phyloP scores from a whole-genome alignment of 1,284 basidiomycete species.

The Xanthoconium separans region DNA sequence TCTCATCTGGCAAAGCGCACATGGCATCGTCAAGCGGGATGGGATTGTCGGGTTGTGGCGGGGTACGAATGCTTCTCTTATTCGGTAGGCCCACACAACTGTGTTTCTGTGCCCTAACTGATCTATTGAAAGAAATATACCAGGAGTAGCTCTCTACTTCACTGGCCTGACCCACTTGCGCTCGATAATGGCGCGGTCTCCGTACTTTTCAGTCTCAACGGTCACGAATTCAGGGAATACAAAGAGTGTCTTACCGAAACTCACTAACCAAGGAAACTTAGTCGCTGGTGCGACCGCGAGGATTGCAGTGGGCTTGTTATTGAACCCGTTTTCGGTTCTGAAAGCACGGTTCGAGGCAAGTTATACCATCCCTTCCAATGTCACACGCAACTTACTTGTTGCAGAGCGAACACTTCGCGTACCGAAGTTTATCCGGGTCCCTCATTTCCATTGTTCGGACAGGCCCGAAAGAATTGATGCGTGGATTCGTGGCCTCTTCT shows the following conservation, averaged over 20 bases:
- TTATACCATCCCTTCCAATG: slow-evolving; percentile 5
- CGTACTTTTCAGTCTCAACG: slow-evolving; percentile 53
- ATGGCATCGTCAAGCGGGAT: slow-evolving; percentile 57
- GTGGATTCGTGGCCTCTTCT: slow-evolving; percentile 89
- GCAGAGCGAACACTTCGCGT: slow-evolving; percentile 80
- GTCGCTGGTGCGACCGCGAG: slow-evolving; percentile 87
- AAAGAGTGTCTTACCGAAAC: slow-evolving; percentile 70
- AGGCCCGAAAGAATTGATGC: slow-evolving; percentile 82
- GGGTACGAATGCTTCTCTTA: slow-evolving; percentile 80
- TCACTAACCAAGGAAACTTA: slow-evolving; percentile 83
- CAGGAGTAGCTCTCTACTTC: slow-evolving; percentile 92
- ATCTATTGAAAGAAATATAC: slow-evolving; percentile 71
- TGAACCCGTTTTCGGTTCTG: slow-evolving; percentile 93
- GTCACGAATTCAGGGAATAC: slow-evolving; percentile 21
- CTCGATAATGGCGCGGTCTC: slow-evolving; percentile 62
- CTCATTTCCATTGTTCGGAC: slow-evolving; percentile 62
- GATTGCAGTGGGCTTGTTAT: slow-evolving; percentile 80
- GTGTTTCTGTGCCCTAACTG: neutral
- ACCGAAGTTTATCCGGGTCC: slow-evolving; percentile 64
- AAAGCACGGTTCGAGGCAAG: slow-evolving; percentile 94
- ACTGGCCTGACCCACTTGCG: slow-evolving; percentile 82
- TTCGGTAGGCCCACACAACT: slow-evolving; percentile 48
- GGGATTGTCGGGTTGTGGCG: slow-evolving; percentile 80
- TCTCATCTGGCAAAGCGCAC: slow-evolving; percentile 50
- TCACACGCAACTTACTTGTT: neutral